phyloP scores from a whole-genome alignment of 495 filamentous ascomycete genomes.

The Xylaria sp. region DNA sequence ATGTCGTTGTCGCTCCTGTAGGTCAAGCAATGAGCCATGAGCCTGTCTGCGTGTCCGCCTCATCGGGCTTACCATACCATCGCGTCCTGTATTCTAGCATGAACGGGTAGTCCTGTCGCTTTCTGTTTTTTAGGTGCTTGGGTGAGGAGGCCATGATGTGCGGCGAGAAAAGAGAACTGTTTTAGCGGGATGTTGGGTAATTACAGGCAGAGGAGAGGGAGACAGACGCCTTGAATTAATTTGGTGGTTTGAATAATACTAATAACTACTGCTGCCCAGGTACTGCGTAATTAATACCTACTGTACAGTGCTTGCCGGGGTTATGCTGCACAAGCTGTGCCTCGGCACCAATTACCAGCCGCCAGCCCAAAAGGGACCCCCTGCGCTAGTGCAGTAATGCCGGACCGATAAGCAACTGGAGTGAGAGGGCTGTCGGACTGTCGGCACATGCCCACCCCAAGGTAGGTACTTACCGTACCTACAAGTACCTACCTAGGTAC shows the following conservation, averaged over 20 bases:
- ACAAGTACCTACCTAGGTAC: no score
- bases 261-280: no score
- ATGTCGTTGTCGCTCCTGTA: constrained; percentile 92
- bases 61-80: constrained; percentile 64
- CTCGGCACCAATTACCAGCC: neutral
- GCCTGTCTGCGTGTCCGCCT: constrained; percentile 9
- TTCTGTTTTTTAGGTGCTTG: constrained; percentile 65
- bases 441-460: no score
- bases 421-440: neutral
- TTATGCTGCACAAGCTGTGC: neutral
- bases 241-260: no score
- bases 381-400: neutral
- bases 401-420: neutral
- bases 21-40: neutral
- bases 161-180: neutral
- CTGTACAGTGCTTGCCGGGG: no score
- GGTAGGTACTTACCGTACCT: no score
- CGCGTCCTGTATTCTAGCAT: constrained; percentile 84
- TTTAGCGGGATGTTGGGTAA: neutral
- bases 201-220: no score
- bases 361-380: neutral
- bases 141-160: constrained; percentile 43
- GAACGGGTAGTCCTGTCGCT: constrained; percentile 76
- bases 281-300: no score
- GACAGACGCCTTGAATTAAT: neutral